A percentile compares a stretch with the other conserved stretches of the same genome.
phyloP scores from a whole-genome alignment of 2,329 filamentous ascomycete species.

The Phaeoacremonium minimum region DNA sequence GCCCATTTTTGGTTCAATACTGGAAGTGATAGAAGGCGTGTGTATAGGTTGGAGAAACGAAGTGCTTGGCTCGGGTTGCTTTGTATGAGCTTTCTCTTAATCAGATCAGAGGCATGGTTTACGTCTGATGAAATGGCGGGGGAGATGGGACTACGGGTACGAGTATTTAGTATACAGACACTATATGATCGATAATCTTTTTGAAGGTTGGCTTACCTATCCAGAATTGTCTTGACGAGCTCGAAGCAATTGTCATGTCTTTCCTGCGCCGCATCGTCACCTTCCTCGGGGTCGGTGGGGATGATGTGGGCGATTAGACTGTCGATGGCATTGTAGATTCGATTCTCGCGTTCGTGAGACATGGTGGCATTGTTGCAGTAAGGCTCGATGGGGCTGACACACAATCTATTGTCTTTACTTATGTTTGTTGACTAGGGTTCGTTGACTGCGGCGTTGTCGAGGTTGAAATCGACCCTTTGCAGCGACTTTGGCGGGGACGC shows the following conservation, averaged over 20 bases:
- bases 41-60: constrained; percentile 87
- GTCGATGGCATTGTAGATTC: constrained; percentile 75
- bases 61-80: constrained; percentile 75
- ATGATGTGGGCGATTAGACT: constrained; percentile 73
- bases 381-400: too few species aligned
- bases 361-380: constrained; percentile 48
- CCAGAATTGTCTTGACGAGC: constrained; percentile 45
- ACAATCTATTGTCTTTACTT: too few species aligned
- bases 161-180: neutral
- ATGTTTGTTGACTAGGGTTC: too few species aligned
- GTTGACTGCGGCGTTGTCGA: too few species aligned
- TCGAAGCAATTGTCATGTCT: constrained; percentile 61
- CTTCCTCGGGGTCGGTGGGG: constrained; percentile 60
- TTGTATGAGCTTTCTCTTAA: constrained; percentile 81
- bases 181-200: neutral
- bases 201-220: constrained; percentile 36
- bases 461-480: too few species aligned
- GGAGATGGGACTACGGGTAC: constrained; percentile 35
- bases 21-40: constrained; percentile 80
- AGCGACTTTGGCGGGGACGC: too few species aligned
- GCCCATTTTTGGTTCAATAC: constrained; percentile 96
- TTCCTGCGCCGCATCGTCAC: constrained; percentile 63
- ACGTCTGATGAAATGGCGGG: constrained; percentile 65
- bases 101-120: constrained; percentile 88
- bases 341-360: constrained; percentile 53